These are phyloP conservation scores for Phenoliferia sp. DNA, from an alignment of 1,284 basidiomycete species.

Conservation along the genomic window DNA sequence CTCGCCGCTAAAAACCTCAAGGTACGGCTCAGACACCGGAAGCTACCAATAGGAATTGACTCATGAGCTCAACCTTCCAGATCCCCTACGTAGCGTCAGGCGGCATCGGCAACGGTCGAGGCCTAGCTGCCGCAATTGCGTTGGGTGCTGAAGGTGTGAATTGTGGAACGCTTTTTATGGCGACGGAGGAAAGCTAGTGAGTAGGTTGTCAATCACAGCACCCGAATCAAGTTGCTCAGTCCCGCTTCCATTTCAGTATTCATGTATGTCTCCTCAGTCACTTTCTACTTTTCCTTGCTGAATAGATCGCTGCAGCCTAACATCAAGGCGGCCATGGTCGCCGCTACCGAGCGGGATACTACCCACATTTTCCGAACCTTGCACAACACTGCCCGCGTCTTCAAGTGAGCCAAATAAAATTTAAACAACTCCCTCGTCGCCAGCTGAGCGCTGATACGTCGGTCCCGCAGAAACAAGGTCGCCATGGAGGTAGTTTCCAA, in stretches of 20 bases:
- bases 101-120: slow-evolving; percentile 52
- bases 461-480: slow-evolving; percentile 70
- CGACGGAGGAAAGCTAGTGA: slow-evolving; percentile 26
- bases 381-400: slow-evolving; percentile 33
- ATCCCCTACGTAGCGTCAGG: slow-evolving; percentile 79
- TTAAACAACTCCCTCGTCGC: background rate
- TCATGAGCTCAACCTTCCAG: background rate
- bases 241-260: slow-evolving; percentile 35
- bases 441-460: background rate
- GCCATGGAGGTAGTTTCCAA: slow-evolving; percentile 73
- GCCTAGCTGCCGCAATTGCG: slow-evolving; percentile 73
- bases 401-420: slow-evolving; percentile 7
- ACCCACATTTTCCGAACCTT: slow-evolving; percentile 75
- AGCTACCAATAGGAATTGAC: background rate
- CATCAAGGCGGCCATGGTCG: slow-evolving; percentile 85
- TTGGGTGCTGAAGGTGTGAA: slow-evolving; percentile 51
- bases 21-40: background rate
- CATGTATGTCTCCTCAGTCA: background rate
- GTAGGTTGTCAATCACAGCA: slow-evolving; percentile 2
- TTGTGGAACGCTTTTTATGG: slow-evolving; percentile 47
- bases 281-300: slow-evolving; percentile 31
- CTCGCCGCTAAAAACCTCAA: slow-evolving; percentile 79
- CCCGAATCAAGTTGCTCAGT: slow-evolving; percentile 6
- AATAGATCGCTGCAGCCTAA: slow-evolving; percentile 61
- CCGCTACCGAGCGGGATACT: slow-evolving; percentile 69